Evolutionary conservation across 495 filamentous ascomycete genomes (phyloP).

Genomic region (Aspergillus heteromorphus): DNA sequence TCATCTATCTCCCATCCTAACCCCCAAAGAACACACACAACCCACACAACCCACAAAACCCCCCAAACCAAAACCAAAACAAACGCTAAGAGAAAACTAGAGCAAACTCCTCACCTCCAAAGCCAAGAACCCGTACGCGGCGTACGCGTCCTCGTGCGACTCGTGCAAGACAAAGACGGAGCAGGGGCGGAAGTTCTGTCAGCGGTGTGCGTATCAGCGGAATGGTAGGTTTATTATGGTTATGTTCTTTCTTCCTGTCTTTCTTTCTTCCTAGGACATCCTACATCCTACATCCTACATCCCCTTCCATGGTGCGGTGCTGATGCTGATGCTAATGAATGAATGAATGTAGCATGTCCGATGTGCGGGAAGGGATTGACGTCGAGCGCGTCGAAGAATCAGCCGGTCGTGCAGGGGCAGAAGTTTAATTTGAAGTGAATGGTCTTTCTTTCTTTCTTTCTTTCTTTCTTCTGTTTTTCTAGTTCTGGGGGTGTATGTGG

Average conservation of each 20-base stretch:
- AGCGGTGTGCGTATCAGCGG: slow-evolving; percentile 61
- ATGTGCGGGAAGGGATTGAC: slow-evolving; percentile 59
- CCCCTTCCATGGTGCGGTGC: no score
- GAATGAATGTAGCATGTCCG: slow-evolving; percentile 46
- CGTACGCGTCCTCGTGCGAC: slow-evolving; percentile 57
- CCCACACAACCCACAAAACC: no score
- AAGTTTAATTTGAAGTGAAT: slow-evolving; percentile 64
- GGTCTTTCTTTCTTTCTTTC: no score
- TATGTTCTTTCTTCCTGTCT: slow-evolving; percentile 15
- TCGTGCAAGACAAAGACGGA: slow-evolving; percentile 62
- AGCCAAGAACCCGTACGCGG: slow-evolving; percentile 65
- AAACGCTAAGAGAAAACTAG: no score
- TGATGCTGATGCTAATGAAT: no score
- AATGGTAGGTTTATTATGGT: slow-evolving; percentile 59
- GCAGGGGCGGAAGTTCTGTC: slow-evolving; percentile 57
- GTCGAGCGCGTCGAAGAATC: slow-evolving; percentile 42
- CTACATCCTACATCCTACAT: no score
- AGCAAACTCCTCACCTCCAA: slow-evolving; percentile 63
- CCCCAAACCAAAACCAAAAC: no score
- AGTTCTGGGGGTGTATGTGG: background rate
- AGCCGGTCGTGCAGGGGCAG: slow-evolving; percentile 56
- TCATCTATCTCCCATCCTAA: no score
- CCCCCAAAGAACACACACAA: no score
- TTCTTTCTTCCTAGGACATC: background rate
- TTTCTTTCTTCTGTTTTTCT: background rate